Conservation (phyloP, 2,329 filamentous ascomycete species). For the Sarocladium brachiariae region DNA sequence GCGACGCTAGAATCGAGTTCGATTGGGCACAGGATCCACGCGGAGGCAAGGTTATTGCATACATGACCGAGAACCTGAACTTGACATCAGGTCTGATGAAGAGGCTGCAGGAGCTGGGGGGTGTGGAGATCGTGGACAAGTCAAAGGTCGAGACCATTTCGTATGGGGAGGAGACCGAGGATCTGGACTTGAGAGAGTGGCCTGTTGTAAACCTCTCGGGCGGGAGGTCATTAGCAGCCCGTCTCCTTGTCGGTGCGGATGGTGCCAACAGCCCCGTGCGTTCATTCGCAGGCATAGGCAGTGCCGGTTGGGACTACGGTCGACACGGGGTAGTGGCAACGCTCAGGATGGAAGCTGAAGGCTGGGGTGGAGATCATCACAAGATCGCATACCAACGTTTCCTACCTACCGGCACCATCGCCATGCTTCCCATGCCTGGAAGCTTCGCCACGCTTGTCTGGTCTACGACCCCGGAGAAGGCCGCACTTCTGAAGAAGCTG, state of each 20-base stretch:
- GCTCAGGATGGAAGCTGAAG: slow-evolving; percentile 60
- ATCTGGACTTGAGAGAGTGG: slow-evolving; percentile 77
- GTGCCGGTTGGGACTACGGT: slow-evolving; percentile 87
- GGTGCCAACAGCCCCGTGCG: slow-evolving; percentile 92
- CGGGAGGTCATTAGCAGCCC: slow-evolving; percentile 63
- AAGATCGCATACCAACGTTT: slow-evolving; percentile 94
- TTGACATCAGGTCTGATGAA: slow-evolving; percentile 71
- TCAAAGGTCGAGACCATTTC: slow-evolving; percentile 74
- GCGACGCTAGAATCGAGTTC: slow-evolving; percentile 81
- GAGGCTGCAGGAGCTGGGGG: slow-evolving; percentile 62
- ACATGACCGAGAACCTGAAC: slow-evolving; percentile 95
- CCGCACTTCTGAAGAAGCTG: slow-evolving; percentile 71
- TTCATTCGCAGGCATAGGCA: slow-evolving; percentile 77
- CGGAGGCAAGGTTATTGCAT: slow-evolving; percentile 65
- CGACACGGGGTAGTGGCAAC: slow-evolving; percentile 90
- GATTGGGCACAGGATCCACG: slow-evolving; percentile 55
- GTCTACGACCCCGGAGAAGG: slow-evolving; percentile 81
- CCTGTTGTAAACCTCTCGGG: slow-evolving; percentile 70
- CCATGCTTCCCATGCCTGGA: slow-evolving; percentile 82
- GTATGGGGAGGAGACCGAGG: slow-evolving; percentile 61
- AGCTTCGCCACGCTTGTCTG: slow-evolving; percentile 83
- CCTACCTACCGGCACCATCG: slow-evolving; percentile 83
- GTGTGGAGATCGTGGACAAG: slow-evolving; percentile 65
- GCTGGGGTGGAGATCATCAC: slow-evolving; percentile 43
- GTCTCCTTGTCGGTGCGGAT: slow-evolving; percentile 86